Evolutionary conservation across 129 eudicot species (phyloP).

Genomic region (Lactuca saligna): DNA sequence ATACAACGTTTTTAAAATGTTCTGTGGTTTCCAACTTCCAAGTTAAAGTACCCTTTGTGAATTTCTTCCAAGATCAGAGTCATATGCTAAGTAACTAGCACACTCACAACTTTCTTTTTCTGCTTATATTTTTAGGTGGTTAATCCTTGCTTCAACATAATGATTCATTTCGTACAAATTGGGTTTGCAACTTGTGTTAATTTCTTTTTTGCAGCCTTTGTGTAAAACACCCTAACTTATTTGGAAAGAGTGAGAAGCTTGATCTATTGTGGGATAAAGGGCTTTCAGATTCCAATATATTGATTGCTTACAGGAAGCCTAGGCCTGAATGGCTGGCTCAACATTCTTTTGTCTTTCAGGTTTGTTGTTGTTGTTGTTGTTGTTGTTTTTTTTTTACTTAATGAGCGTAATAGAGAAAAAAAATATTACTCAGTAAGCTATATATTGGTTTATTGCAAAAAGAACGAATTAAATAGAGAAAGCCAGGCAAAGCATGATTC

Average conservation of each 20-base stretch:
- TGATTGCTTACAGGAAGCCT: conserved; percentile 85
- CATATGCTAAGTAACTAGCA: neutral
- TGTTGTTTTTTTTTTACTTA: neutral
- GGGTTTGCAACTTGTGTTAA: neutral
- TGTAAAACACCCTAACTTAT: conserved; percentile 89
- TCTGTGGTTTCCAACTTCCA: too few relatives aligned
- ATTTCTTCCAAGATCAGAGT: conserved; percentile 3
- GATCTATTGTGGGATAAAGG: conserved; percentile 97
- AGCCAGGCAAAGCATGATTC: too few relatives aligned
- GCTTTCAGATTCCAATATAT: conserved; percentile 78
- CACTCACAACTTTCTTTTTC: neutral
- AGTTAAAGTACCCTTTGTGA: conserved; percentile 3
- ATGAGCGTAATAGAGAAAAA: too few relatives aligned
- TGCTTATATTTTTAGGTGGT: neutral
- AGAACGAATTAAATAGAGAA: too few relatives aligned
- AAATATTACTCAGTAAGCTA: too few relatives aligned
- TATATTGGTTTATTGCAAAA: too few relatives aligned
- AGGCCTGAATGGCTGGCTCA: conserved; percentile 89
- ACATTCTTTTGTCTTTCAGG: conserved; percentile 85
- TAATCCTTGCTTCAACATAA: conserved; percentile 1
- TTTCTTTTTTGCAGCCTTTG: conserved; percentile 64
- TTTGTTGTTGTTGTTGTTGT: conserved; percentile 15
- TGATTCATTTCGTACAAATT: neutral
- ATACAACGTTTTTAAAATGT: neutral
- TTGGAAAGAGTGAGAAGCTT: conserved; percentile 96